Evolutionary conservation across 805 yeast species (phyloP).

Genomic region (Pichia occidentalis): DNA sequence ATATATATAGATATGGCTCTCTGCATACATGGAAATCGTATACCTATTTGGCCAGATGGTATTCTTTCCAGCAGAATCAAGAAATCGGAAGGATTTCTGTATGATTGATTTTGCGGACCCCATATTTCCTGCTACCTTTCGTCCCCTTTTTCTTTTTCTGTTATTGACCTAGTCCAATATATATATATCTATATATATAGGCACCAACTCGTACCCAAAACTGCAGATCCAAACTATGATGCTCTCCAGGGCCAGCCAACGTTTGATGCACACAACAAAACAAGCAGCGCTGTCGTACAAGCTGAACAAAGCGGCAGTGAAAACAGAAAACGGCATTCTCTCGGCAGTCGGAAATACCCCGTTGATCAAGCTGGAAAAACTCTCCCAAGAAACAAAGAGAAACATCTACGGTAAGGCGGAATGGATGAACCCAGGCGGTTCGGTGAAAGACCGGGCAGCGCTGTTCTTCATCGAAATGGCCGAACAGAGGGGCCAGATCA

Average conservation of each 20-base stretch:
- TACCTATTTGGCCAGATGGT: no score
- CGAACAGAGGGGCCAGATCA: constrained; percentile 56
- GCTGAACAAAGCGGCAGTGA: constrained; percentile 55
- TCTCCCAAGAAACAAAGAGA: constrained; percentile 56
- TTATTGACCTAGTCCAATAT: no score
- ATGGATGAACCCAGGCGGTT: constrained; percentile 90
- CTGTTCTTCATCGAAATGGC: constrained; percentile 71
- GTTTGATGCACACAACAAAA: constrained; percentile 13
- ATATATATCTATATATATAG: no score
- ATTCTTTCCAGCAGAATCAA: no score
- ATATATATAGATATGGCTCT: no score
- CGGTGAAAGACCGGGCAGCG: constrained; percentile 90
- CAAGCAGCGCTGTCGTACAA: constrained; percentile 18
- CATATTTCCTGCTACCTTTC: no score
- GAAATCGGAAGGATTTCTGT: no score
- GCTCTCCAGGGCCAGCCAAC: constrained; percentile 6
- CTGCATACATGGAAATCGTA: no score
- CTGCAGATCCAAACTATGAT: neutral
- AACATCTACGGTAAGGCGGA: constrained; percentile 88
- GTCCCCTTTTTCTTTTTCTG: no score
- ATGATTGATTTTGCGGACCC: no score
- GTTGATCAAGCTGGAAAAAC: constrained; percentile 50
- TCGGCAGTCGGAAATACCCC: constrained; percentile 96
- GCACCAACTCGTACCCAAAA: neutral
- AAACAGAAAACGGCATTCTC: constrained; percentile 60